Evolutionary conservation across 495 filamentous ascomycete genomes (phyloP).

Genomic region (Thozetella sp.): DNA sequence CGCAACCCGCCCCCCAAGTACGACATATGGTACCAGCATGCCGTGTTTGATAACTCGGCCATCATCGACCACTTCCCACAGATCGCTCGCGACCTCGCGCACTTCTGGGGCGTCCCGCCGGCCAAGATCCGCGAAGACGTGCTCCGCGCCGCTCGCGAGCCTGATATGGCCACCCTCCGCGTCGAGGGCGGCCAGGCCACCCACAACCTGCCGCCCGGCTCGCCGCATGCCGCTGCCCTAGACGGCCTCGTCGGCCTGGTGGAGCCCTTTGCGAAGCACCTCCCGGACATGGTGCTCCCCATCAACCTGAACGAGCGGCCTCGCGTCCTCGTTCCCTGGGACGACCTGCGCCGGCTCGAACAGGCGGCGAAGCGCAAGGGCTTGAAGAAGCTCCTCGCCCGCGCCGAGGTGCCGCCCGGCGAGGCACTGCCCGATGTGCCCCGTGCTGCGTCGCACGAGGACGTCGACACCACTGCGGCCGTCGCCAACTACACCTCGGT

Average conservation of each 20-base stretch:
- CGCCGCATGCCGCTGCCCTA: slow-evolving; percentile 53
- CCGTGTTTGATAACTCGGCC: slow-evolving; percentile 59
- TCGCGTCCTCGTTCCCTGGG: slow-evolving; percentile 72
- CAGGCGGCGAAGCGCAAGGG: slow-evolving; percentile 29
- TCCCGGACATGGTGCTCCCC: slow-evolving; percentile 80
- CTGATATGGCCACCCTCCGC: slow-evolving; percentile 32
- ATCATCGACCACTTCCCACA: slow-evolving; percentile 78
- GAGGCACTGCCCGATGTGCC: not conserved
- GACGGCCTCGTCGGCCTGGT: slow-evolving; percentile 69
- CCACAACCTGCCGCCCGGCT: slow-evolving; percentile 39
- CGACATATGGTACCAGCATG: slow-evolving; percentile 76
- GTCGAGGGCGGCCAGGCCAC: slow-evolving; percentile 52
- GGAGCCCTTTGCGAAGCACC: slow-evolving; percentile 63
- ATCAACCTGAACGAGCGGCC: slow-evolving; percentile 81
- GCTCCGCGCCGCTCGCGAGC: slow-evolving; percentile 33
- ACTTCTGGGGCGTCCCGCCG: slow-evolving; percentile 73
- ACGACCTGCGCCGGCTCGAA: slow-evolving; percentile 45
- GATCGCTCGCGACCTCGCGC: slow-evolving; percentile 68
- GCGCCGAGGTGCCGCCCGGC: not conserved
- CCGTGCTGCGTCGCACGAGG: slow-evolving; percentile 3
- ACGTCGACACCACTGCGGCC: not conserved
- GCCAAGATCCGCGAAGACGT: slow-evolving; percentile 53
- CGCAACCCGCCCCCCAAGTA: slow-evolving; percentile 65
- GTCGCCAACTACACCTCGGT: slow-evolving; percentile 18
- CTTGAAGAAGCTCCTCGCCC: slow-evolving; percentile 33